phyloP scores from a whole-genome alignment of 2,329 filamentous ascomycete genomes.

The Gnomoniopsis sp. region DNA sequence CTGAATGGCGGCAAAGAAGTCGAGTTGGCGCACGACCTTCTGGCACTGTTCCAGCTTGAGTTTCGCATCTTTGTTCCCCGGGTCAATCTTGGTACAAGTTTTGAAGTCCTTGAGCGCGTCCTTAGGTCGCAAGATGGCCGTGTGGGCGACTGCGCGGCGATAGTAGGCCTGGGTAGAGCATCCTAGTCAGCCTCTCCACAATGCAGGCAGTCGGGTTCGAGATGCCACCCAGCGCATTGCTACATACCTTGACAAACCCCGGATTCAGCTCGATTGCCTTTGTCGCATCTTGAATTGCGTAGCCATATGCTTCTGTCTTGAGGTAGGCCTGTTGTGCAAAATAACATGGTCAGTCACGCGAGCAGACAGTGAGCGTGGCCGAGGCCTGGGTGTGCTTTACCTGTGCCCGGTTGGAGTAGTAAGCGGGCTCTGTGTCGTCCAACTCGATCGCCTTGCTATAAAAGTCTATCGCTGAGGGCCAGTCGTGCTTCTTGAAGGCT shows the following conservation, averaged over 20 bases:
- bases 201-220: background rate
- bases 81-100: slow-evolving; percentile 82
- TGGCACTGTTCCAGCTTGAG: slow-evolving; percentile 90
- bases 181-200: slow-evolving; percentile 6
- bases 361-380: slow-evolving; percentile 24
- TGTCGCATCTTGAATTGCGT: slow-evolving; percentile 84
- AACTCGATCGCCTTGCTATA: slow-evolving; percentile 86
- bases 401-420: slow-evolving; percentile 93
- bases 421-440: slow-evolving; percentile 80
- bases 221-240: too few species aligned
- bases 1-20: slow-evolving; percentile 94
- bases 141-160: slow-evolving; percentile 85
- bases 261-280: slow-evolving; percentile 89
- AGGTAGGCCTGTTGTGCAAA: slow-evolving; percentile 68
- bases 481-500: slow-evolving; percentile 85
- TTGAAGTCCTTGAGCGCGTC: slow-evolving; percentile 92
- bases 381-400: slow-evolving; percentile 46
- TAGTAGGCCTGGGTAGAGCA: slow-evolving; percentile 71
- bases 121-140: slow-evolving; percentile 82
- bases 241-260: slow-evolving; percentile 76
- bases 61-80: slow-evolving; percentile 84
- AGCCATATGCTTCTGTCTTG: slow-evolving; percentile 92
- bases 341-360: slow-evolving; percentile 42
- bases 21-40: slow-evolving; percentile 86
- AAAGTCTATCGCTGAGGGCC: slow-evolving; percentile 73